Evolutionary conservation across 768 basidiomycete species (phyloP), one percentile per base, ranked within the genome.

Genomic region (Russula compacta): DNA sequence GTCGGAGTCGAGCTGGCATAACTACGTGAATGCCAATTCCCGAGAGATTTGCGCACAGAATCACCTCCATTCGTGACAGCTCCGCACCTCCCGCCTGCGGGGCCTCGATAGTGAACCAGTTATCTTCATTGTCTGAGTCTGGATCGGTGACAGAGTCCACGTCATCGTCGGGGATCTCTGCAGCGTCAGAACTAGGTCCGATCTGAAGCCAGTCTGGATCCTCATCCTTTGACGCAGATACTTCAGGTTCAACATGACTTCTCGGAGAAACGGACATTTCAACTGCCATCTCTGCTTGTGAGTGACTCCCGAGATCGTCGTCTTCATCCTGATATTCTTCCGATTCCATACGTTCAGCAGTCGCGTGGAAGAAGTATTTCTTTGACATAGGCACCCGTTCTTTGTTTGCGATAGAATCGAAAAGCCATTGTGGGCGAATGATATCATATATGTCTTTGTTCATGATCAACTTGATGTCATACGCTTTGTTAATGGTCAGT

Each of bases 301-400:
- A 51, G 19, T 21, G 33, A 3, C 12, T 15, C 36, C 53, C 46
- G 21, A 36, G 39, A 15, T 48, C 61, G 14, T 58, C 61, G n/a
- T 47, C 47, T 9, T 40, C 54, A 33, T 53, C 21, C 12, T 73
- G 69, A 66, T 85, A 89, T 39, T 84, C 86, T 0, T 79, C 77
- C 10, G 72, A 74, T 17, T 75, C 72, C 64, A 71, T 75, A 42
- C 85, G 78, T 6, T 71, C 73, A 1, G 75, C 71, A 0, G 83
- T 87, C 4, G 89, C 84, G 67, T 87, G 81, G 74, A 91, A 90
- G 72, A 91, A 89, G 70, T 90, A 91, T 69, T 88, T 91, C 72
- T 86, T 85, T 42, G 71, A 77, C 60, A 94, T 73, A 1, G 90
- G 85, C 32, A 83, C 72, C 19, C 77, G 75, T 59, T 80, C 74